Evolutionary conservation across 2,329 filamentous ascomycete genomes (phyloP).

Genomic region (Trichoderma semiorbis): DNA sequence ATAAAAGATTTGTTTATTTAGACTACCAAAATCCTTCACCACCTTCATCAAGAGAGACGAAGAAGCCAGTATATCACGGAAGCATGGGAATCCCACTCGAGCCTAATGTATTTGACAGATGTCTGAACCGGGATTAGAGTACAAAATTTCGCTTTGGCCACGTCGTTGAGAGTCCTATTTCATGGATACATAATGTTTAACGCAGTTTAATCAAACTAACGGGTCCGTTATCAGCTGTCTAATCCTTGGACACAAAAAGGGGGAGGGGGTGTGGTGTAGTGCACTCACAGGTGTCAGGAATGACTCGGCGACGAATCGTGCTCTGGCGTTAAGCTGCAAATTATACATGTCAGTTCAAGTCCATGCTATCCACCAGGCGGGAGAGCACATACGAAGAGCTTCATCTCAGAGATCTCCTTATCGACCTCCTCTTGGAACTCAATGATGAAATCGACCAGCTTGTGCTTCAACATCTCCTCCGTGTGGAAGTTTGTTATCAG

Average conservation of each 20-base stretch:
- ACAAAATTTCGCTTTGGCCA: not conserved
- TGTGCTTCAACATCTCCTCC: constrained; percentile 98
- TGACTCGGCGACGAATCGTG: constrained; percentile 96
- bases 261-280: not conserved
- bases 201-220: constrained; percentile 35
- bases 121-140: not conserved
- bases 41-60: not conserved
- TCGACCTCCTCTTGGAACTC: constrained; percentile 99
- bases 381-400: constrained; percentile 81
- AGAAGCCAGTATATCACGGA: not conserved
- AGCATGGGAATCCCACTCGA: not conserved
- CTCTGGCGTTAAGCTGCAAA: constrained; percentile 82
- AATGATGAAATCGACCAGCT: constrained; percentile 79
- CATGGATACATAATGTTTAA: not conserved
- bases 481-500: constrained; percentile 98
- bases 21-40: not conserved
- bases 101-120: not conserved
- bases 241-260: no score
- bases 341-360: not conserved
- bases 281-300: constrained; percentile 82
- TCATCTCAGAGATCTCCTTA: constrained; percentile 99
- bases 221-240: not conserved
- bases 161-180: not conserved
- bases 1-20: not conserved
- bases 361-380: not conserved